Percentiles rank a stretch among this genome's conserved stretches.
phyloP scores from a whole-genome alignment of 129 eudicot species.

The Gnaphalium uliginosum region DNA sequence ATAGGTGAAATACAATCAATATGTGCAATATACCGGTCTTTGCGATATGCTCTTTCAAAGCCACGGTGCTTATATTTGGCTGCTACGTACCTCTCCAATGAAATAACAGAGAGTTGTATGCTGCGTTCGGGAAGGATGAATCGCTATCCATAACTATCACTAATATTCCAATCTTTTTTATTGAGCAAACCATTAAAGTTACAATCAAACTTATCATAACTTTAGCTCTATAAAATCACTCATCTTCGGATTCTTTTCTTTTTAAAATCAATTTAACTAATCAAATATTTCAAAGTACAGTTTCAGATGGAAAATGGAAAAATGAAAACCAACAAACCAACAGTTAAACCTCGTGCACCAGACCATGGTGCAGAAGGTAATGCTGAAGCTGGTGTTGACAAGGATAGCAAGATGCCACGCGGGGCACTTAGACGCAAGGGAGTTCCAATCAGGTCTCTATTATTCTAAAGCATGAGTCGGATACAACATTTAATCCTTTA shows the following conservation, averaged over 20 bases:
- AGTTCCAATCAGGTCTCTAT: slow-evolving; percentile 8
- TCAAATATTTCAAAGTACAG: neutral
- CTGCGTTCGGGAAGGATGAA: no score
- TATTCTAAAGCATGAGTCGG: neutral
- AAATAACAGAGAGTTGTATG: no score
- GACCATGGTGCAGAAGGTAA: neutral
- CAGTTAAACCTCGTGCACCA: neutral
- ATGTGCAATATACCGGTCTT: no score
- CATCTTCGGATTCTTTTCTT: neutral
- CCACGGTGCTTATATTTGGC: no score
- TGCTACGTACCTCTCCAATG: no score
- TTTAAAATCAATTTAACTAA: neutral
- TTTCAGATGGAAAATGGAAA: neutral
- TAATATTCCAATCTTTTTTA: no score
- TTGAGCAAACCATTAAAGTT: no score
- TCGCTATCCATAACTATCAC: neutral
- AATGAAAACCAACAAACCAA: neutral
- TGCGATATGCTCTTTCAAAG: no score
- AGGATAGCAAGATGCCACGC: neutral
- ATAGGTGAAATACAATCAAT: no score
- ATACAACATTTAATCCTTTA: neutral
- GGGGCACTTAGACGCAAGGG: slow-evolving; percentile 13
- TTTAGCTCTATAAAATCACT: neutral
- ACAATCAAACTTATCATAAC: neutral
- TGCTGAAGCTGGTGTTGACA: neutral